These are phyloP conservation scores for Botrytis sinoallii DNA, from an alignment of 2,329 filamentous ascomycete species.

Conservation along the genomic window DNA sequence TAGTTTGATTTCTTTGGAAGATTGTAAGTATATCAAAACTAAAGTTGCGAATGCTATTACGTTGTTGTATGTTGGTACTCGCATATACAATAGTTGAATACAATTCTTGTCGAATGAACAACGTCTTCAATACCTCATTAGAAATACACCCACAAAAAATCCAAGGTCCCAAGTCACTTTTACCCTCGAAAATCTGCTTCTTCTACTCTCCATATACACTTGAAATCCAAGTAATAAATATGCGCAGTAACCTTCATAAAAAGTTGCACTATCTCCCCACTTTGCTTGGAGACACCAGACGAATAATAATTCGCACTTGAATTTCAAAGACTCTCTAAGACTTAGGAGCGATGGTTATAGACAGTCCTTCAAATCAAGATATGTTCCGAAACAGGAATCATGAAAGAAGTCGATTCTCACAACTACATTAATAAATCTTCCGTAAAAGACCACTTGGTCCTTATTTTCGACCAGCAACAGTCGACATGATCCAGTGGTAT, in stretches of 20 bases:
- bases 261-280: slow-evolving; percentile 9
- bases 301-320: background rate
- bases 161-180: background rate
- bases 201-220: background rate
- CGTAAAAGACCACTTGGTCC: background rate
- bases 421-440: slow-evolving; percentile 62
- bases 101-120: background rate
- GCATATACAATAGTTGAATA: background rate
- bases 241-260: slow-evolving; percentile 32
- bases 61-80: background rate
- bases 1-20: background rate
- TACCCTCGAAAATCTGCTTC: background rate
- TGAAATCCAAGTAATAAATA: background rate
- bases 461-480: slow-evolving; percentile 19
- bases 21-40: background rate
- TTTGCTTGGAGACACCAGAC: background rate
- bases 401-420: slow-evolving; percentile 54
- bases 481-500: slow-evolving; percentile 19
- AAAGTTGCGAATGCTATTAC: background rate
- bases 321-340: background rate
- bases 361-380: slow-evolving; percentile 33
- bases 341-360: slow-evolving; percentile 21
- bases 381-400: slow-evolving; percentile 40
- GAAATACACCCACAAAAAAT: background rate
- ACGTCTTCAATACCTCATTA: background rate